Base-by-base conservation (phyloP, 2,329 filamentous ascomycete species). In the Penicillium sp. region DNA sequence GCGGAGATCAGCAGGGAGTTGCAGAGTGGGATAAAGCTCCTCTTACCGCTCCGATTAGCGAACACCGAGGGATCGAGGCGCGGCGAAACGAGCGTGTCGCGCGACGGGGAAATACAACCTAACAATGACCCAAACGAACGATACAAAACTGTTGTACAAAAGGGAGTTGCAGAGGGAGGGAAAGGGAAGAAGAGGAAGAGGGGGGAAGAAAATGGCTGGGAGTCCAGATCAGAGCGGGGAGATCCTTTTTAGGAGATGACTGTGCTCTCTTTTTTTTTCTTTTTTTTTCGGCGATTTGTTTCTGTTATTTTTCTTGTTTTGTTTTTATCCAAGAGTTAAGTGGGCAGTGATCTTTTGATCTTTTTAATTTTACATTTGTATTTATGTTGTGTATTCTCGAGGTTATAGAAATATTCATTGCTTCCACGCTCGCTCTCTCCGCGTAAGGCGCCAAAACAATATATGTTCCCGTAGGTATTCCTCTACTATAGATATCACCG, bases 1-100 rank as follows among this genome's bases (percentile, higher is more conserved):
- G 71, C 71, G 71, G 71, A 73, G 71, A 73, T 73, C 64, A 69
- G 61, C 59, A 62, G 63, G 61, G 66, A 58, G 46, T 67, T 61
- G 56, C 60, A 64, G 55, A 68, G 67, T 67, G 66, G 67, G 68
- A 64, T 62, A 58, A 62, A 66, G 58, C 58, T 56, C 50, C 50
- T 62, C 62, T 59, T 65, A 67, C 65, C 59, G 60, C 63, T 58
- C 58, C 40, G 50, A 53, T 64, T 63, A 61, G 63, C 62, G 62
- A 64, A 62, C 42, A 52, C 50, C 29, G 43, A 60, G 31, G 23
- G 27, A 40, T 56, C 47, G 25, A 51, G 42, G 50, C 48, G 54
- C 48, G 42, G 25, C 54, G 53, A 61, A 73, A 71, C 61, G 71
- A 73, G 57, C 65, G 62, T 61, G 61, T 60, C 29, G 50, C 53